These are phyloP conservation scores for Fusarium veterinarium DNA, from an alignment of 2,329 filamentous ascomycete species.

Conservation along the genomic window DNA sequence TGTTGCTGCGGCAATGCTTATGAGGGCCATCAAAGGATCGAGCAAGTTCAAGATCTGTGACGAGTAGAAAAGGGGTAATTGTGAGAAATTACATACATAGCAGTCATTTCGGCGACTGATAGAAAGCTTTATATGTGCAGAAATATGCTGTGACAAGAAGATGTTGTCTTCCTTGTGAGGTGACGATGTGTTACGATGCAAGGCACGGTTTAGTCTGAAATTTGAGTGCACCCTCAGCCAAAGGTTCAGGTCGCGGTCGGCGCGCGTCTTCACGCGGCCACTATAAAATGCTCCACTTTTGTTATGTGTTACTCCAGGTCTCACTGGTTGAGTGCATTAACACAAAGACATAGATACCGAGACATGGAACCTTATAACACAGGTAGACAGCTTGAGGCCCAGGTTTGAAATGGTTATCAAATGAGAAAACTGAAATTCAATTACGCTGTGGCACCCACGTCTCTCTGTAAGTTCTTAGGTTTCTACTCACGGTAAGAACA, in stretches of 20 bases:
- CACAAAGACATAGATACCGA: not conserved
- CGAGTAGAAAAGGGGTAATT: not conserved
- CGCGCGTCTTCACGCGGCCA: conserved; percentile 36
- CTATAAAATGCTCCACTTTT: conserved; percentile 33
- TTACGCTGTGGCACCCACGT: too few species aligned
- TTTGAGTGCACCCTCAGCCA: conserved; percentile 30
- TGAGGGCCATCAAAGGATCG: not conserved
- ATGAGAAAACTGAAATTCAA: not conserved
- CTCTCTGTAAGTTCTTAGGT: not conserved
- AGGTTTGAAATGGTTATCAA: too few species aligned
- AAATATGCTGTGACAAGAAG: not conserved
- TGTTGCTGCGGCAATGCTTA: conserved; percentile 22
- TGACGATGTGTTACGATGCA: conserved; percentile 21
- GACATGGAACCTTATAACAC: not conserved
- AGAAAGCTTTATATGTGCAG: conserved; percentile 3
- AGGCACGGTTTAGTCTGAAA: conserved; percentile 33
- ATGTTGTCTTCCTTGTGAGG: conserved; percentile 15
- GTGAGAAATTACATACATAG: conserved; percentile 49
- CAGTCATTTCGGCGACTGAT: conserved; percentile 48
- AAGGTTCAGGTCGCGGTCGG: conserved; percentile 26
- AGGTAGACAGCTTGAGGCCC: not conserved
- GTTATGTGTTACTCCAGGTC: not conserved
- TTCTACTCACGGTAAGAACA: not conserved
- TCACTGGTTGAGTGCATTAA: not conserved
- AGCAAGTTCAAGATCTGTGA: not conserved